Percentiles rank a stretch among this genome's conserved stretches.
These are phyloP conservation scores for Tetrapisispora arboricola DNA, from an alignment of 805 yeast genomes.

Conservation along the genomic window DNA sequence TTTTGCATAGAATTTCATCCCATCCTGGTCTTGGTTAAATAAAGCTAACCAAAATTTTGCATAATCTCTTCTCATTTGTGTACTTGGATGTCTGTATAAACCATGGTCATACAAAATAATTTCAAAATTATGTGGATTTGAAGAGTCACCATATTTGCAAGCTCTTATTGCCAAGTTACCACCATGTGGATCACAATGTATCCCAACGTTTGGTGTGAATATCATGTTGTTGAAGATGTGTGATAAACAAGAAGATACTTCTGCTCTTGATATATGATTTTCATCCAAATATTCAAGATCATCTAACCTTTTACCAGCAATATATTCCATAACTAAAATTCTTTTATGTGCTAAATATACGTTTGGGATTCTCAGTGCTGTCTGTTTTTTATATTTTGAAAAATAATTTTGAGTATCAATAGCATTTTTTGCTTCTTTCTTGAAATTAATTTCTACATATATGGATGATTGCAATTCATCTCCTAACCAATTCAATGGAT, in stretches of 20 bases:
- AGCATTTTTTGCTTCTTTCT: constrained; percentile 79
- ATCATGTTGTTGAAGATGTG: constrained; percentile 93
- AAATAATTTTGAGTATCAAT: constrained; percentile 60
- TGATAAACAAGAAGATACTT: constrained; percentile 76
- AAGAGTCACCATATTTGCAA: constrained; percentile 15
- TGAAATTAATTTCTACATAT: constrained; percentile 82
- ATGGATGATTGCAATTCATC: constrained; percentile 84
- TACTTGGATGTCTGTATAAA: constrained; percentile 73
- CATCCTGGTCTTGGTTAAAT: constrained; percentile 53
- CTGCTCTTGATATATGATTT: constrained; percentile 58
- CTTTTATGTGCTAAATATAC: constrained; percentile 58
- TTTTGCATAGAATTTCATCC: constrained; percentile 66
- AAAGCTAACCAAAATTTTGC: constrained; percentile 90
- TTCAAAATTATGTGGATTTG: constrained; percentile 67
- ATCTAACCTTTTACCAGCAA: constrained; percentile 77
- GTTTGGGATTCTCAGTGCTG: constrained; percentile 74
- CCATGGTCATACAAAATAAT: constrained; percentile 93
- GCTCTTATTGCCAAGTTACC: constrained; percentile 84
- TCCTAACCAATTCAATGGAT: constrained; percentile 90
- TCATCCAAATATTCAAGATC: constrained; percentile 52
- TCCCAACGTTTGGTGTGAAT: constrained; percentile 80
- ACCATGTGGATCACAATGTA: constrained; percentile 98
- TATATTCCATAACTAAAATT: constrained; percentile 77
- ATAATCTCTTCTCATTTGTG: constrained; percentile 67
- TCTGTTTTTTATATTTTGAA: constrained; percentile 37